Evolutionary conservation across 805 yeast species (phyloP), one percentile per base, ranked within the genome.

Genomic region (Wickerhamiella parazyma): DNA sequence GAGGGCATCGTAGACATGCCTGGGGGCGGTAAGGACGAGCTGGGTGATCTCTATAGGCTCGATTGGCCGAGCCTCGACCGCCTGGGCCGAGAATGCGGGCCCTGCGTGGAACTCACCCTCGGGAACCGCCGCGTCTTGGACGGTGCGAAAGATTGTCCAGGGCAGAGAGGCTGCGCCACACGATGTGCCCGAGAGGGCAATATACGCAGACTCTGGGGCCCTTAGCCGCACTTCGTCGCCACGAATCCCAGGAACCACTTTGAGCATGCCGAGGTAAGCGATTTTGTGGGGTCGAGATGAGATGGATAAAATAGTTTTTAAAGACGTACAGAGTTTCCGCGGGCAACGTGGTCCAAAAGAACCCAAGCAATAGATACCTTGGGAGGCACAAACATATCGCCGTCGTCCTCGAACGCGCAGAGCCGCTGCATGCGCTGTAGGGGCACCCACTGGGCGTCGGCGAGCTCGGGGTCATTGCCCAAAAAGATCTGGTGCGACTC

Each of bases 401-500:
- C 47, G 22, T 44, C 47, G 21, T 45, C 47, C 29, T 42, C 36
- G 3, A 19, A 17, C 17, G 26, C 38, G 21, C 43, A 40, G 18
- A 78, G 64, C 40, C 63, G 57, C 25, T 61, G 61, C 18, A 84
- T 66, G 34, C 72, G 76, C 1, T 59, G 63, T 2, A 70, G 63
- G 46, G 78, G 75, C 51, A 86, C 78, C 96, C 96, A 87, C 53
- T 75, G 68, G 12, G 95, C 95, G 56, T 85, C 94, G 18, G 67
- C 72, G 44, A 89, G 66, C 62, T 89, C 98, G 24, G 82, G 76
- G 59, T 89, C 98, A 57, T 85, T 84, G 11, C 77, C 82, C 42
- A 85, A 66, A 54, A 78, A 66, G 49, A 87, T 78, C 8, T 55
- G 25, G 45, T 53, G 56, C 36, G 53, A 41, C 28, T 51, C 56